phyloP scores from a whole-genome alignment of 164 flowering plant genomes.

The Amborella trichopoda region DNA sequence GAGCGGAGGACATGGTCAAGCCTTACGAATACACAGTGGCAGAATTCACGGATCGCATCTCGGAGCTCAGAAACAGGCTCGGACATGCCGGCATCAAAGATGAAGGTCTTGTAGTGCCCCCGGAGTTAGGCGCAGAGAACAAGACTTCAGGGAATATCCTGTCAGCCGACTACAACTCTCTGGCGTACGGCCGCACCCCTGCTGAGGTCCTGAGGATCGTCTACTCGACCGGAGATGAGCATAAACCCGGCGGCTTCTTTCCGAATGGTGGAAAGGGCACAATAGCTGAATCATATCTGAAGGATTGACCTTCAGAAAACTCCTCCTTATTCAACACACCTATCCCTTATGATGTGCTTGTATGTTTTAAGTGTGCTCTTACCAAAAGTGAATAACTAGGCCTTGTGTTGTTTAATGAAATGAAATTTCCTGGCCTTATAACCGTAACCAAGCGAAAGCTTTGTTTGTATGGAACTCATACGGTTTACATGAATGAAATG shows the following conservation, averaged over 20 bases:
- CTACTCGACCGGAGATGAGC: slow-evolving; percentile 12
- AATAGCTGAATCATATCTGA: slow-evolving; percentile 16
- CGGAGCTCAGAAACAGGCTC: slow-evolving; percentile 7
- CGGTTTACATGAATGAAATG: too few species aligned
- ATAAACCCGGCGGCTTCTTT: slow-evolving; percentile 23
- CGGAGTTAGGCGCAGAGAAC: slow-evolving; percentile 10
- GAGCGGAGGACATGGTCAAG: slow-evolving; percentile 2
- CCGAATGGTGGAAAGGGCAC: slow-evolving; percentile 25
- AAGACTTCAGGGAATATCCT: slow-evolving; percentile 5
- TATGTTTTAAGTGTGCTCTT: too few species aligned
- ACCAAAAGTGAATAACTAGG: too few species aligned
- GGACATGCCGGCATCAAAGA: slow-evolving; percentile 13
- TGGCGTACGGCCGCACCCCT: slow-evolving; percentile 3
- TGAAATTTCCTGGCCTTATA: too few species aligned
- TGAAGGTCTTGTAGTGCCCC: slow-evolving; percentile 12
- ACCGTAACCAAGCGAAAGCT: too few species aligned
- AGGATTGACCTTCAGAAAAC: too few species aligned
- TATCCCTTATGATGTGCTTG: too few species aligned
- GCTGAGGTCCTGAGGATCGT: slow-evolving; percentile 9
- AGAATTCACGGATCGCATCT: slow-evolving; percentile 10
- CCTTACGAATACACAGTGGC: slow-evolving; percentile 11
- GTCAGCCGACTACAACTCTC: slow-evolving; percentile 5
- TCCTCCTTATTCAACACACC: too few species aligned
- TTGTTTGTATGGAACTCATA: too few species aligned
- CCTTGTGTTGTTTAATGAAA: too few species aligned